Percentiles rank a stretch among this genome's conserved stretches.
Evolutionary conservation across 2,329 filamentous ascomycete genomes (phyloP).

Genomic region (Neonectria hederae): DNA sequence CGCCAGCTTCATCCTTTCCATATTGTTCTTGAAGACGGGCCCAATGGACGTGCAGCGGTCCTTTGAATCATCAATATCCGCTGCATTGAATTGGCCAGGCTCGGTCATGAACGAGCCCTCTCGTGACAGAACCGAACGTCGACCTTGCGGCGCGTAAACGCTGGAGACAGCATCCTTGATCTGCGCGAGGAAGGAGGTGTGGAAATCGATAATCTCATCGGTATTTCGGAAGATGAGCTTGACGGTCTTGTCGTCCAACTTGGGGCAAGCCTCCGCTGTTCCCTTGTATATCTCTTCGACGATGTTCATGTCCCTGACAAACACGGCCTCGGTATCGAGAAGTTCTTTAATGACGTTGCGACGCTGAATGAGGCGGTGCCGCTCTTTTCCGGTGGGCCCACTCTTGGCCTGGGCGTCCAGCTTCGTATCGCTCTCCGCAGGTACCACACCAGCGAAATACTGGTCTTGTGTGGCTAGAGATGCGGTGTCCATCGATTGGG

Average conservation of each 20-base stretch:
- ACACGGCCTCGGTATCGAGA: slow-evolving; percentile 90
- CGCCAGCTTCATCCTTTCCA: slow-evolving; percentile 67
- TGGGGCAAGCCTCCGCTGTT: slow-evolving; percentile 82
- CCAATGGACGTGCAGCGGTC: slow-evolving; percentile 64
- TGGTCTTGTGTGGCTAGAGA: slow-evolving; percentile 56
- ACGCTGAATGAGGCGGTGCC: slow-evolving; percentile 80
- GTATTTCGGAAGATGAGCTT: slow-evolving; percentile 94
- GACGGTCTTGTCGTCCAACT: slow-evolving; percentile 83
- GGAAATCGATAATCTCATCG: slow-evolving; percentile 88
- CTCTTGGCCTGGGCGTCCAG: slow-evolving; percentile 50
- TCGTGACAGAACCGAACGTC: slow-evolving; percentile 53
- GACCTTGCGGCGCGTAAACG: slow-evolving; percentile 75
- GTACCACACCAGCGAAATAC: slow-evolving; percentile 49
- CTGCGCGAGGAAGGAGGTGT: slow-evolving; percentile 79
- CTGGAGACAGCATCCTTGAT: slow-evolving; percentile 83
- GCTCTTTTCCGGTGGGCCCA: slow-evolving; percentile 62
- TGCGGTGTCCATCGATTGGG: slow-evolving; percentile 58
- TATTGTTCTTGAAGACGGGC: slow-evolving; percentile 63
- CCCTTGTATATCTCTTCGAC: slow-evolving; percentile 98
- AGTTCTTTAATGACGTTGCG: slow-evolving; percentile 90
- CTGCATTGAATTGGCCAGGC: slow-evolving; percentile 49
- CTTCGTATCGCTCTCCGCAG: slow-evolving; percentile 51
- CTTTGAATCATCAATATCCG: slow-evolving; percentile 60
- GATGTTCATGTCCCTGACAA: slow-evolving; percentile 95
- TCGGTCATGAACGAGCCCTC: slow-evolving; percentile 55